These are phyloP conservation scores for Puccinia triticina DNA, from an alignment of 1,284 basidiomycete genomes.

Conservation along the genomic window DNA sequence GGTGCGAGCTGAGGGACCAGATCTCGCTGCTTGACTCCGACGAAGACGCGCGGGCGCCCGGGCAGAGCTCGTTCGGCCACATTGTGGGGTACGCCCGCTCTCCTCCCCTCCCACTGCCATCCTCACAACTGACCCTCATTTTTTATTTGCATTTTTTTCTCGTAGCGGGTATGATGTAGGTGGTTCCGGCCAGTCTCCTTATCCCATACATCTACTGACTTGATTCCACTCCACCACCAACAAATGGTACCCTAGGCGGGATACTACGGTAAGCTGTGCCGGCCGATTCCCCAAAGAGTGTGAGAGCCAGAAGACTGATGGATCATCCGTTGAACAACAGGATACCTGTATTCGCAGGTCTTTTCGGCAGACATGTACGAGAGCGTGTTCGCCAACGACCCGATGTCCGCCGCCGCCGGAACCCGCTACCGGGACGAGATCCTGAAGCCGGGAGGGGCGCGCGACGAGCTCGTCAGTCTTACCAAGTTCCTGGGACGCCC, in stretches of 20 bases:
- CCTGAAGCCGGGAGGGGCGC: conserved; percentile 66
- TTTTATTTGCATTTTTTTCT: background rate
- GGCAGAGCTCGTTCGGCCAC: conserved; percentile 41
- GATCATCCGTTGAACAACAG: background rate
- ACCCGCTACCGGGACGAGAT: conserved; percentile 66
- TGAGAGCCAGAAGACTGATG: no score
- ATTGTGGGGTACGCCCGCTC: conserved; percentile 40
- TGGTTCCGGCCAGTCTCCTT: background rate
- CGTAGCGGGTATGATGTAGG: conserved; percentile 47
- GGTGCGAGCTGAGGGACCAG: conserved; percentile 29
- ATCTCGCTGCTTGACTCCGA: conserved; percentile 36
- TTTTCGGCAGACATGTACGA: conserved; percentile 79
- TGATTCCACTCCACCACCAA: no score
- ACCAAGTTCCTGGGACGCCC: conserved; percentile 75
- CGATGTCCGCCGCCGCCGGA: conserved; percentile 69
- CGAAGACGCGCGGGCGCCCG: background rate
- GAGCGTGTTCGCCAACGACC: conserved; percentile 75
- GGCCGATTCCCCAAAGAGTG: background rate
- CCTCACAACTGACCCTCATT: background rate
- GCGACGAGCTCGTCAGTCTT: conserved; percentile 68
- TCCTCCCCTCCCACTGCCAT: background rate
- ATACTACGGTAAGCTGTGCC: conserved; percentile 37
- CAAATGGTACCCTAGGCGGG: no score
- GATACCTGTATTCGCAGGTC: conserved; percentile 69
- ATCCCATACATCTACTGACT: background rate